A percentile compares a stretch with the other conserved stretches of the same genome.
Evolutionary conservation across 345 rosid species (phyloP).

Genomic region (Populus alba): DNA sequence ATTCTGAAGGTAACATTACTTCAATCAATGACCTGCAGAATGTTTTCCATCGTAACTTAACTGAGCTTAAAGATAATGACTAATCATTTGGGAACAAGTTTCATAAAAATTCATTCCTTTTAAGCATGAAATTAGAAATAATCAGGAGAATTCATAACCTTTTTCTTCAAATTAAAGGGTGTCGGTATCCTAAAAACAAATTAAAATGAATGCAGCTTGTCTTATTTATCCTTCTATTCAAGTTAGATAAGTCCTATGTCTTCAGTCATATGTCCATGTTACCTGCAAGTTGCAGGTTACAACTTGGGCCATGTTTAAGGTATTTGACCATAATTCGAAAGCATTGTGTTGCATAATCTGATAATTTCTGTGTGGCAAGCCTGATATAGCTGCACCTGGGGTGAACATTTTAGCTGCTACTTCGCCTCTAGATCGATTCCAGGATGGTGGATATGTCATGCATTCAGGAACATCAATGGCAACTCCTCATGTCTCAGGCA

Average conservation of each 20-base stretch:
- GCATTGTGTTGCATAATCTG: background rate
- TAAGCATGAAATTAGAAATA: background rate
- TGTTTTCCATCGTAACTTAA: background rate
- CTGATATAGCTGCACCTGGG: conserved; percentile 75
- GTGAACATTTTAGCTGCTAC: conserved; percentile 62
- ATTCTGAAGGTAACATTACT: conserved; percentile 40
- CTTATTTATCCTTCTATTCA: background rate
- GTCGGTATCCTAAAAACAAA: background rate
- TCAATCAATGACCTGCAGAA: background rate
- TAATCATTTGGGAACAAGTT: background rate
- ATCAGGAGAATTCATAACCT: background rate
- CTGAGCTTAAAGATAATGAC: background rate
- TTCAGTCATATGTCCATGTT: background rate
- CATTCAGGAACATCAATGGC: conserved; percentile 76
- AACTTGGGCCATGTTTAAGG: background rate
- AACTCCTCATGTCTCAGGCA: conserved; percentile 60
- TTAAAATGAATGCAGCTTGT: background rate
- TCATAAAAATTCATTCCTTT: background rate
- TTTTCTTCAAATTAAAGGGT: background rate
- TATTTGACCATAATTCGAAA: background rate
- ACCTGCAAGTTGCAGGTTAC: background rate
- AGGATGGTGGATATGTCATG: conserved; percentile 33
- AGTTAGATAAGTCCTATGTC: background rate
- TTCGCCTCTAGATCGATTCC: conserved; percentile 27
- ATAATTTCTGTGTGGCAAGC: conserved; percentile 27